Evolutionary conservation across 2,329 filamentous ascomycete genomes (phyloP).

Genomic region (Sordariomycetes sp.): DNA sequence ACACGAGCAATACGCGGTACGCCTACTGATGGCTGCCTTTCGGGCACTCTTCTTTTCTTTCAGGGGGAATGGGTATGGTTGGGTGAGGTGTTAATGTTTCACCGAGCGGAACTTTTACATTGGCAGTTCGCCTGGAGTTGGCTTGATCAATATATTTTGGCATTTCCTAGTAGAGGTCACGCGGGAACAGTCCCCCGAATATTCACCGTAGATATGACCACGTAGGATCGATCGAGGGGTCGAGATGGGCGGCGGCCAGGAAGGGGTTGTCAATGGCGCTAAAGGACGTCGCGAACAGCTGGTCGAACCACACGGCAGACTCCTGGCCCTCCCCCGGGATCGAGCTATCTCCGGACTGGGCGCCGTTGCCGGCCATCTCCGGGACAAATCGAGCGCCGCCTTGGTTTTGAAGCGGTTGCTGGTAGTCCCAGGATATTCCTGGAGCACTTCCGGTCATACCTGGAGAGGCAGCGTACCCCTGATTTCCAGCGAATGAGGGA

Average conservation of each 20-base stretch:
- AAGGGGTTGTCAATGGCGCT: conserved; percentile 21
- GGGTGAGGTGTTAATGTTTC: background rate
- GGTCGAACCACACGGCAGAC: conserved; percentile 23
- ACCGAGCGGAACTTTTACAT: background rate
- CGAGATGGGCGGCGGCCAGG: conserved; percentile 19
- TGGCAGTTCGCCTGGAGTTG: background rate
- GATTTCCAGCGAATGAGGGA: background rate
- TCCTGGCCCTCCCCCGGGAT: conserved; percentile 16
- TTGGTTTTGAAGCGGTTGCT: background rate
- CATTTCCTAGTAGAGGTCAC: background rate
- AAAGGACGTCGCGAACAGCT: conserved; percentile 21
- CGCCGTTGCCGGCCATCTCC: background rate
- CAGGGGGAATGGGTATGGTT: background rate
- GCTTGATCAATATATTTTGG: background rate
- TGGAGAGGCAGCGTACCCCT: background rate
- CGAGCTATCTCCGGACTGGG: background rate
- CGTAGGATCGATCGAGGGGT: conserved; percentile 19
- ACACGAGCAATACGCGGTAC: conserved; percentile 6
- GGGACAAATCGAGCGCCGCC: background rate
- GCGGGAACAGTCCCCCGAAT: background rate
- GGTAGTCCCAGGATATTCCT: background rate
- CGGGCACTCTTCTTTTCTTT: background rate
- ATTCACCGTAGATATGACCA: conserved; percentile 17
- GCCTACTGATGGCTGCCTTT: conserved; percentile 6
- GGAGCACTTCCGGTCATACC: background rate